Base-by-base conservation (phyloP, 805 yeast species). In the Phaffomyces opuntiae region DNA sequence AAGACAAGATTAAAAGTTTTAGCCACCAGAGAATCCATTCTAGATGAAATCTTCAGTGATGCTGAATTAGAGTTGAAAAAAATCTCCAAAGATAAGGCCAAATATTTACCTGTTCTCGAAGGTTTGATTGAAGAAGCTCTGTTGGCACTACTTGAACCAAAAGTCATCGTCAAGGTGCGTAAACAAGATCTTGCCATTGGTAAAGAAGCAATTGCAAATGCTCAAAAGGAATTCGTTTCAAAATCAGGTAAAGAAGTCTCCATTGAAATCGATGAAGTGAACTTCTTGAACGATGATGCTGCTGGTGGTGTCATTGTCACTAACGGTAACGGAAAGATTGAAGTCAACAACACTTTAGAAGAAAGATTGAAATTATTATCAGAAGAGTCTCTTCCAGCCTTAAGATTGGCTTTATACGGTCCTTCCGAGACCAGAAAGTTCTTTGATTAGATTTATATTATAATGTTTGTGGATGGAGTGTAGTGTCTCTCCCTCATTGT, bases 1-100 rank as follows among this genome's bases (percentile, higher is more conserved):
- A 89, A 93, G 73, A 87, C 95, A 53, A 83, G 99, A 70, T 83
- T 93, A 64, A 85, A 89, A 71, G 81, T 91, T 33, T 79, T 93
- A 56, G 75, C 85, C 16, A 87, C 95, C 46, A 87, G 90, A 63
- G 96, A 91, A 62, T 80, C 81, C 55, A 80, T 87, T 13, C 71
- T 93, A 57, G 80, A 79, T 51, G 80, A 75, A 19, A 80, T 93
- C 52, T 86, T 90, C 57, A 82, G 79, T 45, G 77, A 70, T 12
- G 85, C 97, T 24, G 79, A 77, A 54, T 60, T 61, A 35, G 75
- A 82, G 60, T 77, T 93, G 68, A 74, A 74, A 57, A 65, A 70
- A 47, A 66, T 84, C 53, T 66, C 86, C 42, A 62, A 74, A 46
- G 75, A 86, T 56, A 68, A 74, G 52, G 49, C 62, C 25, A 69